Conservation (phyloP, 2,329 filamentous ascomycete genomes). For the Penicillium verrucosum region DNA sequence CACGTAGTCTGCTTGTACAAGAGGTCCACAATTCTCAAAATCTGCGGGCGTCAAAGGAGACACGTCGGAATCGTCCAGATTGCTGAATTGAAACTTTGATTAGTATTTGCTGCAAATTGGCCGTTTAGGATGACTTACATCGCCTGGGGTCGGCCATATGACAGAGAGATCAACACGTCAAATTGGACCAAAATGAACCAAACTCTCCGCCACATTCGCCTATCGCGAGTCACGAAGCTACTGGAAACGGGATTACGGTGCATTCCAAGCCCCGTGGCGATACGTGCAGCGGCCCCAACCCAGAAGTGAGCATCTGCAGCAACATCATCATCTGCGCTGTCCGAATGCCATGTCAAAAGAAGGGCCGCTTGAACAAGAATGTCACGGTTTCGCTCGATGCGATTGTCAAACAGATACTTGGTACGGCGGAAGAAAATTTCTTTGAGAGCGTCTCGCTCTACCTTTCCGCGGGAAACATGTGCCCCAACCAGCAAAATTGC, state of each 20-base stretch:
- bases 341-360: constrained; percentile 55
- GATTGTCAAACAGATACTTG: constrained; percentile 53
- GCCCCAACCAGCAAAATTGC: constrained; percentile 52
- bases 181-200: constrained; percentile 47
- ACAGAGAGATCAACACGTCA: constrained; percentile 44
- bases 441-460: constrained; percentile 46
- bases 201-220: constrained; percentile 44
- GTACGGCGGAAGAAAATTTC: constrained; percentile 52
- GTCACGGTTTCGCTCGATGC: constrained; percentile 54
- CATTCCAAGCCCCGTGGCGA: constrained; percentile 55
- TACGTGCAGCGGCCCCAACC: constrained; percentile 53
- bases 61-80: constrained; percentile 53
- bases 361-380: constrained; percentile 55
- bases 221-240: constrained; percentile 41
- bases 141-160: constrained; percentile 52
- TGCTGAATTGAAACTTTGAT: constrained; percentile 24
- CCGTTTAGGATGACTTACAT: constrained; percentile 36
- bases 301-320: constrained; percentile 53
- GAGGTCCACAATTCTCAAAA: constrained; percentile 47
- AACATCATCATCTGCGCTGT: constrained; percentile 53
- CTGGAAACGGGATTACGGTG: constrained; percentile 45
- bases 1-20: constrained; percentile 45
- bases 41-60: constrained; percentile 44
- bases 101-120: not conserved
- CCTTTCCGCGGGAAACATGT: constrained; percentile 46